A percentile compares a stretch with the other conserved stretches of the same genome.
Evolutionary conservation across 2,329 filamentous ascomycete species (phyloP).

Genomic region (Aspergillus sp.): DNA sequence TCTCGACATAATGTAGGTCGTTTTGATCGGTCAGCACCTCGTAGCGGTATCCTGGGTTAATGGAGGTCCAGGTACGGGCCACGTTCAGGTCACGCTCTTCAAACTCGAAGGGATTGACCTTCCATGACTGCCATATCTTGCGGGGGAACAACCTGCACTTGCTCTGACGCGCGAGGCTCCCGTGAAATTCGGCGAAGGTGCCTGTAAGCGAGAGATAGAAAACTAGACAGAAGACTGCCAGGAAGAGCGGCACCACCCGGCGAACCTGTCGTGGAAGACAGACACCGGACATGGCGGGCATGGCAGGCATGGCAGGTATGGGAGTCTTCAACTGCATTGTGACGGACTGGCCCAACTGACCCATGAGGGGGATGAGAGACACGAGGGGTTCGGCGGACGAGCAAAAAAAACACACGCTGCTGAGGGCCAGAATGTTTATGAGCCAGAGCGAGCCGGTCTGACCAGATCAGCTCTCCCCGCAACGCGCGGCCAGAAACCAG

Average conservation of each 20-base stretch:
- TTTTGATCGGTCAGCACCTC: conserved; percentile 71
- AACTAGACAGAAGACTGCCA: conserved; percentile 3
- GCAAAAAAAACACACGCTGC: not conserved
- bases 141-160: conserved; percentile 53
- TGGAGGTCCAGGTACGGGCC: conserved; percentile 66
- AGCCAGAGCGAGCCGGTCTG: not conserved
- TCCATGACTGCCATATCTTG: conserved; percentile 80
- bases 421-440: conserved; percentile 5
- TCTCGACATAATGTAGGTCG: conserved; percentile 67
- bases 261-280: conserved; percentile 6
- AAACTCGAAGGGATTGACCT: conserved; percentile 67
- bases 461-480: not conserved
- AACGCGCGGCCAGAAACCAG: not conserved
- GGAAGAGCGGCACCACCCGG: conserved; percentile 1
- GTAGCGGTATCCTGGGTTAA: conserved; percentile 68
- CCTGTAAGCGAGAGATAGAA: conserved; percentile 7
- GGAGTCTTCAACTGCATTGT: conserved; percentile 8
- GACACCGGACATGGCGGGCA: not conserved
- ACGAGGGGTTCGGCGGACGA: not conserved
- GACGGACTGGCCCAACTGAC: not conserved
- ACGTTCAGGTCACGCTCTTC: conserved; percentile 63
- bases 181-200: not conserved
- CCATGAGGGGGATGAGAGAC: not conserved
- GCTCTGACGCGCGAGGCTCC: not conserved
- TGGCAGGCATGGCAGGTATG: not conserved